These are phyloP conservation scores for Alternaria postmessia DNA, from an alignment of 2,329 filamentous ascomycete species.

Conservation along the genomic window DNA sequence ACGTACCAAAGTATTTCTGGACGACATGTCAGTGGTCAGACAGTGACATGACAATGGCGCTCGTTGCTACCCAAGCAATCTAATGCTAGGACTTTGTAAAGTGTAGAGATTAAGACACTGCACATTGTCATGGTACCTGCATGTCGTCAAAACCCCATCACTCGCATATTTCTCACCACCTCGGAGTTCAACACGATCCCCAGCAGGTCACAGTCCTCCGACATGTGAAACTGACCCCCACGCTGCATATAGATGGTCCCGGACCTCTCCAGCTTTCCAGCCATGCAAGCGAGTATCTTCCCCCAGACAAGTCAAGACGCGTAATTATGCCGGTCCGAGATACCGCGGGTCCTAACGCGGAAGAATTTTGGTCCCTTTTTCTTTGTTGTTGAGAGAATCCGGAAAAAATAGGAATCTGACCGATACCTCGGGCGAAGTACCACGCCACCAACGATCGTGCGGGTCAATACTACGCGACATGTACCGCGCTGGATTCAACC, in stretches of 20 bases:
- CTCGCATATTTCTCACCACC: background rate
- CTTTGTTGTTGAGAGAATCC: conserved; percentile 1
- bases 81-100: background rate
- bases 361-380: conserved; percentile 2
- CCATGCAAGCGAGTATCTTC: background rate
- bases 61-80: background rate
- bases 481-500: conserved; percentile 7
- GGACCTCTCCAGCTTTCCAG: conserved; percentile 1
- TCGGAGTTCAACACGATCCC: background rate
- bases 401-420: conserved; percentile 2
- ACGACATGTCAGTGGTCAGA: conserved; percentile 1
- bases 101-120: background rate
- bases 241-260: background rate
- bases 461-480: conserved; percentile 14
- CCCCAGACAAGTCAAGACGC: conserved; percentile 2
- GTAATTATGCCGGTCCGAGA: conserved; percentile 3
- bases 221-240: conserved; percentile 11
- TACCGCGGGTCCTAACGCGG: background rate
- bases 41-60: background rate
- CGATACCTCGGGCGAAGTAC: conserved; percentile 22
- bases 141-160: conserved; percentile 12
- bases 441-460: conserved; percentile 3
- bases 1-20: conserved; percentile 10
- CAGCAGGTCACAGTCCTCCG: background rate
- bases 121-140: conserved; percentile 15